Base-by-base conservation (phyloP, 495 filamentous ascomycete genomes). In the Astrothelium macrocarpum region DNA sequence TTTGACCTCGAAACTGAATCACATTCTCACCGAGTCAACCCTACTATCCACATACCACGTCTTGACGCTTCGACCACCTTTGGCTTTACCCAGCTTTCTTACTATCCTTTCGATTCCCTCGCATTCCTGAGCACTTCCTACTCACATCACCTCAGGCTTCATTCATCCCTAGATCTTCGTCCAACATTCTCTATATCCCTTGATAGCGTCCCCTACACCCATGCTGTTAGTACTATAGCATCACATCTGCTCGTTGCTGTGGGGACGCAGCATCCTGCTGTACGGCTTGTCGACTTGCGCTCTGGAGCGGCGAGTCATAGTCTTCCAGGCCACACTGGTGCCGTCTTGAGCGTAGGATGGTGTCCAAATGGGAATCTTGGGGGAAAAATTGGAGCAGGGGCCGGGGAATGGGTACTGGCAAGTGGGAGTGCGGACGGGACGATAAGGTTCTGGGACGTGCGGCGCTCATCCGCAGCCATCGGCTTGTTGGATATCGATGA, bases 61-160 rank as follows among this genome's bases (percentile, higher is more conserved):
- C 78, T 73, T 11, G 69, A 78, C 70, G 23, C 49, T 12, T 3
- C 49, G 5, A 28, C 49, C 25, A 88, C 82, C 58, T 89, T 86
- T 67, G 87, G 90, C 59, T 87, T 96, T 60, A 95, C 91, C 1
- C 86, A 91, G 39, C 75, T 96, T 43, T 89, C 82, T 1, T 95
- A 95, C 75, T 96, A 94, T 69, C 90, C 92, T 2, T 94, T 94
- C 68, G 92, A 93, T 77, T 75, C 87, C 64, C 74, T 82, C 66
- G 77, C 91, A 34, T 94, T 97, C 67, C 78, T 95, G 12, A 89
- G 89, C 1, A 87, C 86, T 12, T 90, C 90, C 56, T 90, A 90
- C 71, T 92, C 96, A 72, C 85, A 88, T 64, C 89, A 85, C 2
- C 78, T 96, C 34, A 92, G 92, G 72, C 76, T 92, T 1, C 96